Conservation (phyloP, 2,329 filamentous ascomycete species). For the Cordyceps farinosa region DNA sequence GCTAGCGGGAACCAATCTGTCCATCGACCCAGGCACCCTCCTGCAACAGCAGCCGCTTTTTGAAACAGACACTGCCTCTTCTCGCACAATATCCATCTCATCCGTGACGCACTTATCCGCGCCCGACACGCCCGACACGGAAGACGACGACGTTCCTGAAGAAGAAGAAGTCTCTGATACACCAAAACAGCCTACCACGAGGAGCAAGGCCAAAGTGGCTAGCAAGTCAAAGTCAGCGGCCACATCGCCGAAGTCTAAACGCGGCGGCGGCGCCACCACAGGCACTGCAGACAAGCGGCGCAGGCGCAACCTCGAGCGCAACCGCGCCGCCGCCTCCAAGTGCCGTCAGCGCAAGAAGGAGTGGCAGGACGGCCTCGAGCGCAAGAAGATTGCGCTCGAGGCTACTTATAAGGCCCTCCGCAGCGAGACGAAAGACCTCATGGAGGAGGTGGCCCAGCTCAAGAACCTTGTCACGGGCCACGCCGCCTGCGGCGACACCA, state of each 20-base stretch:
- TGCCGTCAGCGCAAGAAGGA: conserved; percentile 66
- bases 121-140: background rate
- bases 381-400: conserved; percentile 43
- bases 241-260: background rate
- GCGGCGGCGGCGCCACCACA: background rate
- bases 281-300: conserved; percentile 30
- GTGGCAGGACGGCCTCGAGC: conserved; percentile 49
- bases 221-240: conserved; percentile 17
- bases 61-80: conserved; percentile 10
- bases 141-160: background rate
- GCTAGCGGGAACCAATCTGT: conserved; percentile 4
- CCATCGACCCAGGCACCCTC: conserved; percentile 11
- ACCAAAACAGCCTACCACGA: background rate
- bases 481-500: conserved; percentile 48
- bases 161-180: background rate
- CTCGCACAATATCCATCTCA: conserved; percentile 12
- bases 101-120: background rate
- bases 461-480: conserved; percentile 52
- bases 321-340: conserved; percentile 69
- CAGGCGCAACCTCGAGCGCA: conserved; percentile 61
- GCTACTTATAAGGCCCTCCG: conserved; percentile 41
- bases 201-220: conserved; percentile 5
- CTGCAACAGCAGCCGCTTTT: background rate
- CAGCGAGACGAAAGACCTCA: conserved; percentile 39
- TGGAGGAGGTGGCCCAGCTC: conserved; percentile 44